Evolutionary conservation across 164 flowering plant species (phyloP), one percentile per base, ranked within the genome.

Genomic region (Nymphaea thermarum): DNA sequence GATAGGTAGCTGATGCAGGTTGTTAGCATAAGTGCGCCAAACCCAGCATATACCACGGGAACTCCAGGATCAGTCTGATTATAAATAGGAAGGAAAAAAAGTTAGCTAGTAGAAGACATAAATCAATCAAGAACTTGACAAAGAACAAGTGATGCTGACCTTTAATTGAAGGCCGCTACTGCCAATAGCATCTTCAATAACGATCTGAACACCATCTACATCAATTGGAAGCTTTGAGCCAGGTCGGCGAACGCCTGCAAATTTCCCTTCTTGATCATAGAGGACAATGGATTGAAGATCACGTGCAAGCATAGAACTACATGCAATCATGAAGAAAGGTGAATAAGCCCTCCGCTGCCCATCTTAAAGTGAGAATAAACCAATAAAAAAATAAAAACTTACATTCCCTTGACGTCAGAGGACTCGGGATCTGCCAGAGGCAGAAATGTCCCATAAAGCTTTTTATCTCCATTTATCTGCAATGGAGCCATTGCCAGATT

Each of bases 401-500:
- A 94, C 99, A 91, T 88, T 81, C 98, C 99, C 81, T 88, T 91
- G 15, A 90, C 84, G 67, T 82, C 71, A n/a, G 93, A 76, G 66
- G 97, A 82, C 75, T 85, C 72, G 2, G 75, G 25, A 73, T 86
- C 84, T 66, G 85, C 96, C 44, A 85, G 72, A 16, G 99, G 97
- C 60, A 94, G 77, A 73, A 94, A 87, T 45, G 97, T 88, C 69
- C 99, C 99, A 69, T 43, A 94, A 61, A 91, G 96, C 81, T 91
- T 94, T 78, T 94, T 94, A 82, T 94, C 99, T 64, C 98, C 96
- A 76, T 85, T 91, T 68, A 88, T 42, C 81, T 87, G 68, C 68
- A 94, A 74, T 74, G 98, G 98, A 67, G 98, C 99, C 93, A 94
- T 75, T n/a, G 98, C 90, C 86, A 94, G 82, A 83, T 94, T 94